A percentile compares a stretch with the other conserved stretches of the same genome.
Evolutionary conservation across 140 eudicot species (phyloP).

Genomic region (Stevia rebaudiana): DNA sequence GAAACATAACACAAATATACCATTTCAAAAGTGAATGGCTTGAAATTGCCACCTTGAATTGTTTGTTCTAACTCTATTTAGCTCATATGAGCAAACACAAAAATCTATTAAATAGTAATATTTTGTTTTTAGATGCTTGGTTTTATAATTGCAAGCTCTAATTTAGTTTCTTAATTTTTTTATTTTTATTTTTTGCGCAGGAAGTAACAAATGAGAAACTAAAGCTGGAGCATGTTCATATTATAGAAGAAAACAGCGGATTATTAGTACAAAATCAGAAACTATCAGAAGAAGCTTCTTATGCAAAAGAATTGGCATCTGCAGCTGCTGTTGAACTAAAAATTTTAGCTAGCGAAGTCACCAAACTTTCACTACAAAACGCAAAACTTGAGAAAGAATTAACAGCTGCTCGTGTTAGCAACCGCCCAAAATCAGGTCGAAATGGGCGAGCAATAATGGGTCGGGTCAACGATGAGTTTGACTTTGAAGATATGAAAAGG

Average conservation of each 20-base stretch:
- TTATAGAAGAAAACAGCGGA: conserved; percentile 86
- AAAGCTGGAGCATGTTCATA: conserved; percentile 66
- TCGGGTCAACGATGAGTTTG: conserved; percentile 60
- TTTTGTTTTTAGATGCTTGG: neutral
- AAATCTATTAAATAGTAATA: neutral
- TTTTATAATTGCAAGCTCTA: conserved; percentile 2
- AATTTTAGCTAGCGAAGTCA: conserved; percentile 82
- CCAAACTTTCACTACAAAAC: conserved; percentile 75
- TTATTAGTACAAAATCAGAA: conserved; percentile 79
- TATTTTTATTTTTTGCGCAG: conserved; percentile 34
- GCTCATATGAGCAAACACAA: neutral
- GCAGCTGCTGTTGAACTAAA: conserved; percentile 96
- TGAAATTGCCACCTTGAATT: neutral
- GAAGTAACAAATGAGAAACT: conserved; percentile 76
- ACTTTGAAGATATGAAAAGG: conserved; percentile 59
- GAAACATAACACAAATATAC: neutral
- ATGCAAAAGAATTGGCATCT: conserved; percentile 92
- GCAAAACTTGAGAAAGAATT: conserved; percentile 75
- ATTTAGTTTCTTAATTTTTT: neutral
- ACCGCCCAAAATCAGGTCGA: conserved; percentile 47
- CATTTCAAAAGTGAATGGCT: neutral
- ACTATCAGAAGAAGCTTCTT: conserved; percentile 93
- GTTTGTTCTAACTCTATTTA: neutral
- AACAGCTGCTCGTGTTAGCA: conserved; percentile 54
- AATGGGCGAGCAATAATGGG: conserved; percentile 52